Percentiles rank a stretch among this genome's conserved stretches.
Evolutionary conservation across 2,329 filamentous ascomycete species (phyloP).

Genomic region (Trichoderma sp.): DNA sequence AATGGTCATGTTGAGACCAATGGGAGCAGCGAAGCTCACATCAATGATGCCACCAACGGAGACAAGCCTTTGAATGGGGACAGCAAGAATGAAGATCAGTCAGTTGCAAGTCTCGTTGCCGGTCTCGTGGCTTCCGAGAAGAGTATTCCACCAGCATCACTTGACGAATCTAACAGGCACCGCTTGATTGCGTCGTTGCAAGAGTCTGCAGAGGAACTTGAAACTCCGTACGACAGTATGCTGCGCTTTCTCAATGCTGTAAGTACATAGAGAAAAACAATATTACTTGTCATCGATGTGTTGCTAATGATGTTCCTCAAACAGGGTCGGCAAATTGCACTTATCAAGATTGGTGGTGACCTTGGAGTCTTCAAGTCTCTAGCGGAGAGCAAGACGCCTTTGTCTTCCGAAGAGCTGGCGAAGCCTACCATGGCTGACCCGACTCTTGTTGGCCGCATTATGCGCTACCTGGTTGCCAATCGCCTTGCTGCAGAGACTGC

Average conservation of each 20-base stretch:
- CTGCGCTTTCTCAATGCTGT: constrained; percentile 14
- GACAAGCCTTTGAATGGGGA: not conserved
- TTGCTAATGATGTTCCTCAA: not conserved
- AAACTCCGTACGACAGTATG: constrained; percentile 14
- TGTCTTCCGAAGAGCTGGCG: constrained; percentile 23
- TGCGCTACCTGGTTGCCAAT: constrained; percentile 34
- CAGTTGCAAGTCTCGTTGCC: not conserved
- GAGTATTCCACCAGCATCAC: not conserved
- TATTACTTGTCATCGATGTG: not conserved
- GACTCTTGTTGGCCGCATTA: constrained; percentile 30
- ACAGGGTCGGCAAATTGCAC: not conserved
- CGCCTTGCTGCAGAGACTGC: constrained; percentile 30
- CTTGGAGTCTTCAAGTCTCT: constrained; percentile 24
- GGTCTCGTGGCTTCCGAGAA: not conserved
- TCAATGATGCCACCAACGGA: not conserved
- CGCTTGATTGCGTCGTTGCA: not conserved
- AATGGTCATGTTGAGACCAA: not conserved
- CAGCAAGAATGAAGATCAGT: not conserved
- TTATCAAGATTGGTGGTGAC: constrained; percentile 21
- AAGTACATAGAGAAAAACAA: not conserved
- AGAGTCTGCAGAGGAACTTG: constrained; percentile 2
- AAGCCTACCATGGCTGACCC: constrained; percentile 27
- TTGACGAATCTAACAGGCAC: constrained; percentile 15
- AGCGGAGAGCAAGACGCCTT: constrained; percentile 19
- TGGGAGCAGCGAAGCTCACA: not conserved